Base-by-base conservation (phyloP, 805 yeast genomes). In the Teunomyces kruisii region DNA sequence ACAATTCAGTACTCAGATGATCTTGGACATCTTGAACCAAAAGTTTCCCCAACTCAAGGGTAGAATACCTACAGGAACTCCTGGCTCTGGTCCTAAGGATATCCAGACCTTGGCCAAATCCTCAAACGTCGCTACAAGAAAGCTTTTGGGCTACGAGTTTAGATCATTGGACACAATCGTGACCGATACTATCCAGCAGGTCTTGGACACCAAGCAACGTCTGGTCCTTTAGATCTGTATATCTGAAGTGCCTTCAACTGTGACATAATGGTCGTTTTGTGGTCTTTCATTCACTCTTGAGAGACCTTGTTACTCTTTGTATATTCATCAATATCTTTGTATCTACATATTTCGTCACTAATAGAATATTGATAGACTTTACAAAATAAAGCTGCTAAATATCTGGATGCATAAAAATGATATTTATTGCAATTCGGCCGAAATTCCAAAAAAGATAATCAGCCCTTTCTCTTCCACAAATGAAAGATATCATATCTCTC, bases 1-100 rank as follows among this genome's bases (percentile, higher is more conserved):
- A 10, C 59, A 59, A n/a, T 69, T 66, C 45, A 55, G 64, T 29
- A 58, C 60, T 12, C 68, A 62, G 38, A 51, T 50, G 49, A 44
- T 65, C 22, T 59, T 67, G 37, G 71, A 67, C 48, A 58, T 64
- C 30, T 39, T 65, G 40, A 53, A 58, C 39, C 43, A 48, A 24
- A 47, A 50, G 13, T 50, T 55, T 32, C 48, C 49, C 2, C 39
- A 46, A 30, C 58, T 37, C 51, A 55, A 43, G 50, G 57, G 47
- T 30, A 60, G 46, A 45, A 53, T 42, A 46, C 68, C 53, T 35
- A 53, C 51, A 26, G 76, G 75, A 4, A 54, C 44, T 6, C 64
- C 64, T 4, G 72, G 72, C 2, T 29, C 56, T 3, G 73, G 72
- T 0, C 48, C 54, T 1, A 26, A 48, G 1, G 68, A 65, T 46